These are phyloP conservation scores for Sporothrix schenckii DNA, from an alignment of 2,329 filamentous ascomycete species.

Conservation along the genomic window DNA sequence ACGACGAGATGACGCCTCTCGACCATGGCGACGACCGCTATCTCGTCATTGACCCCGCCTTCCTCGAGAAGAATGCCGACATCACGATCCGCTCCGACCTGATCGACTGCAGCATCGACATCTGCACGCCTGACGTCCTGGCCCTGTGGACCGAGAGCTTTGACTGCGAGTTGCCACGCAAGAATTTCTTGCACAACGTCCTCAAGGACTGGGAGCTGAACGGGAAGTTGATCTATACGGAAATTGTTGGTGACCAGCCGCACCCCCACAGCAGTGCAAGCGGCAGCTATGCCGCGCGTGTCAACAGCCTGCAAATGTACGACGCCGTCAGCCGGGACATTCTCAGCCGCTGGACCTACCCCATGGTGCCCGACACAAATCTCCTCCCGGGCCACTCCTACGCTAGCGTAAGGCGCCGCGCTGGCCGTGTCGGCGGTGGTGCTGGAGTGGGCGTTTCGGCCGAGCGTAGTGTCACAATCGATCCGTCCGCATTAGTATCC, in stretches of 20 bases:
- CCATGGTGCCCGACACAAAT: conserved; percentile 87
- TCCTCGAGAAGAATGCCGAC: conserved; percentile 66
- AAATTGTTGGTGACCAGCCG: conserved; percentile 70
- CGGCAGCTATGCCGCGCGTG: conserved; percentile 76
- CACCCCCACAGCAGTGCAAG: background rate
- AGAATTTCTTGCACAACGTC: conserved; percentile 79
- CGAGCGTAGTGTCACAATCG: conserved; percentile 75
- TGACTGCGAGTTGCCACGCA: conserved; percentile 75
- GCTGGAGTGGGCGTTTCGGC: conserved; percentile 63
- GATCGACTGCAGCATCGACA: conserved; percentile 93
- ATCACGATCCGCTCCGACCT: conserved; percentile 84
- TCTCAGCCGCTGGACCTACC: conserved; percentile 84
- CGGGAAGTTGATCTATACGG: conserved; percentile 92
- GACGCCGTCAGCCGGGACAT: conserved; percentile 86
- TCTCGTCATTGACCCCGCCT: conserved; percentile 73
- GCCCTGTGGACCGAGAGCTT: conserved; percentile 97
- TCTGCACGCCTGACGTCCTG: conserved; percentile 93
- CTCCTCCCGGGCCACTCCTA: conserved; percentile 77
- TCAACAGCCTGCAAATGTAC: conserved; percentile 84
- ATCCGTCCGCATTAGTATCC: conserved; percentile 69
- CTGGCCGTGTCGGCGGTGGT: conserved; percentile 12
- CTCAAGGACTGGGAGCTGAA: conserved; percentile 97
- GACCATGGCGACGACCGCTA: conserved; percentile 60
- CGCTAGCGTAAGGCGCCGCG: conserved; percentile 61
- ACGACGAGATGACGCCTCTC: conserved; percentile 82